Evolutionary conservation across 176 grass and related monocot species (phyloP), one percentile per base, ranked within the genome.

Genomic region (Hordeum marinum): DNA sequence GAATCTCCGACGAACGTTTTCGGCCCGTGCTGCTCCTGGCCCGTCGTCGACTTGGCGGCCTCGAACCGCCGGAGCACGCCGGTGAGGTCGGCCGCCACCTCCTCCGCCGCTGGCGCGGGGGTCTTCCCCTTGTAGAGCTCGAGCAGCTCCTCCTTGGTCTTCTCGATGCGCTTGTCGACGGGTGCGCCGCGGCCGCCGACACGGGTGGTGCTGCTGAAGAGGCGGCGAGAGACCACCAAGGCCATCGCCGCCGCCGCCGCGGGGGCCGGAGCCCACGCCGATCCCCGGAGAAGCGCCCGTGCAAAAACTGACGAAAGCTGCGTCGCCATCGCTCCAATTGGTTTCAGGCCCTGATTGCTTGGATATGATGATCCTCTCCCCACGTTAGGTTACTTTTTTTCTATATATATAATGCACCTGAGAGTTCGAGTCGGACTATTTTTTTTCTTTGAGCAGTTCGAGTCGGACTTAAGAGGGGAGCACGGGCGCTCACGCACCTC

Each of bases 21-120:
- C 70, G 31, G 0, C 18, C 7, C 18, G 18, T 68, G 34, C 34
- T 20, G 17, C 18, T 73, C 13, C 23, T 74, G 14, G 4, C 46
- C 24, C 71, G 13, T 8, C 71, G 71, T 15, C 43, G 25, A 15
- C 71, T 31, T 74, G 71, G 8, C 42, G 4, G 48, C 72, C 4
- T 54, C 43, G 72, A 75, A 75, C 26, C 72, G 72, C 45, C 72
- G 72, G 45, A 75, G 27, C 45, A 75, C 45, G 72, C 26, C 45
- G 17, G 72, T 32, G 72, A 75, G 72, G 26, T 75, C 72, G 17
- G 72, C 9, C 26, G 43, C 72, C 45, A 75, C 72, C 9, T 75
- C 45, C 26, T 46, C 72, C 43, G 45, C 17, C 0, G 15, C 45
- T 4, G 45, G 72, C 26, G 9, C 25, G 2, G 45, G 72, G 4